A percentile compares a stretch with the other conserved stretches of the same genome.
Conservation (phyloP, 1,284 basidiomycete species). For the Leccinum griseonigrum region DNA sequence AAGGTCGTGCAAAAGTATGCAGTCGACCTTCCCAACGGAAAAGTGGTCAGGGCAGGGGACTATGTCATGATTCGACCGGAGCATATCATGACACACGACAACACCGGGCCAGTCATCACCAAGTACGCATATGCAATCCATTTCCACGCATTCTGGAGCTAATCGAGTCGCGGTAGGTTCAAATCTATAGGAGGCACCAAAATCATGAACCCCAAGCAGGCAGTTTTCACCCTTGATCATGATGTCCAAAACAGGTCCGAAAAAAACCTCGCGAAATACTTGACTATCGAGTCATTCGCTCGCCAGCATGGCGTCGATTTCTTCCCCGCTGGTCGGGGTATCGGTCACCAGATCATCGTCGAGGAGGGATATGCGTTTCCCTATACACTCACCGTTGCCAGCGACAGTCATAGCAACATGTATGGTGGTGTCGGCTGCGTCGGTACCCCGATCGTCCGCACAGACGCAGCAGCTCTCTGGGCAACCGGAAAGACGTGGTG, state of each 20-base stretch:
- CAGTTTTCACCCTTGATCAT: slow-evolving; percentile 97
- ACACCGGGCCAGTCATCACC: slow-evolving; percentile 96
- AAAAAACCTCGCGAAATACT: slow-evolving; percentile 95
- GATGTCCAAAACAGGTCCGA: slow-evolving; percentile 96
- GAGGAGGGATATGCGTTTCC: slow-evolving; percentile 98
- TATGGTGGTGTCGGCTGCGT: slow-evolving; percentile 98
- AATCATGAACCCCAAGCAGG: slow-evolving; percentile 81
- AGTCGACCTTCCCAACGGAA: slow-evolving; percentile 77
- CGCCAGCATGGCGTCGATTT: slow-evolving; percentile 88
- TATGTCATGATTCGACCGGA: slow-evolving; percentile 99
- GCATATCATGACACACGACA: slow-evolving; percentile 98
- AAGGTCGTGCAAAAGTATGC: slow-evolving; percentile 98
- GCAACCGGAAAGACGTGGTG: slow-evolving; percentile 99
- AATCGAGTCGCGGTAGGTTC: slow-evolving; percentile 57
- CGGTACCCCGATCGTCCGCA: slow-evolving; percentile 94
- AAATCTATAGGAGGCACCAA: slow-evolving; percentile 90
- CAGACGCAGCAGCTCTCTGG: slow-evolving; percentile 95
- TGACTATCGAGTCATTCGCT: slow-evolving; percentile 90
- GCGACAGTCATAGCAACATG: slow-evolving; percentile 98
- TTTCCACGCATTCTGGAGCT: not conserved
- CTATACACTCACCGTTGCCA: slow-evolving; percentile 89
- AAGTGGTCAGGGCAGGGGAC: slow-evolving; percentile 89
- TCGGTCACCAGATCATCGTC: slow-evolving; percentile 93
- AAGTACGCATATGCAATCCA: slow-evolving; percentile 56
- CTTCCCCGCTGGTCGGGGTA: slow-evolving; percentile 97